A percentile compares a stretch with the other conserved stretches of the same genome.
Conservation (phyloP, 2,329 filamentous ascomycete species). For the Lachnellula willkommii region DNA sequence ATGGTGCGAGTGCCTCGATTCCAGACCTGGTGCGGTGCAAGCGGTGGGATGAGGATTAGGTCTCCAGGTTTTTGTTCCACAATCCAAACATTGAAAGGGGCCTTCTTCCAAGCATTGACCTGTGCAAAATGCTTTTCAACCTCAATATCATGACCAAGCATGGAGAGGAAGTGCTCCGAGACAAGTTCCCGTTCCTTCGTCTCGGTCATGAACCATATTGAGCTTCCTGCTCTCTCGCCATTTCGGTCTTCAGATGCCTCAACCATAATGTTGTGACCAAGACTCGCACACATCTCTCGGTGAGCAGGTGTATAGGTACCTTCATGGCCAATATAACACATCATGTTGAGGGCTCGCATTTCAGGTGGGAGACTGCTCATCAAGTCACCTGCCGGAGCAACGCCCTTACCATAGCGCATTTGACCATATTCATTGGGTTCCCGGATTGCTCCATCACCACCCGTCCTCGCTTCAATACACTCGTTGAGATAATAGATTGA, state of each 20-base stretch:
- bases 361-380: conserved; percentile 85
- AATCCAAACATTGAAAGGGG: conserved; percentile 86
- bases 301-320: conserved; percentile 95
- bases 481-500: conserved; percentile 89
- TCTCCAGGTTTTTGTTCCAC: conserved; percentile 88
- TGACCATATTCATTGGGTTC: conserved; percentile 38
- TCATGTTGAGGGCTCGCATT: conserved; percentile 92
- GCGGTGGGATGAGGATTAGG: conserved; percentile 85
- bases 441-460: conserved; percentile 49
- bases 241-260: conserved; percentile 71
- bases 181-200: conserved; percentile 86
- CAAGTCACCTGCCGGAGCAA: conserved; percentile 73
- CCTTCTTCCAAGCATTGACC: conserved; percentile 90
- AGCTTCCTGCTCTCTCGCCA: conserved; percentile 78
- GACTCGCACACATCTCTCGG: conserved; percentile 92
- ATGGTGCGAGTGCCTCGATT: conserved; percentile 92
- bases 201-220: conserved; percentile 99
- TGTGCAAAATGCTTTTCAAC: conserved; percentile 97
- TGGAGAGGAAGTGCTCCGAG: conserved; percentile 88
- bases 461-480: conserved; percentile 52
- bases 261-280: conserved; percentile 98
- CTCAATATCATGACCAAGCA: conserved; percentile 92
- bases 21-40: conserved; percentile 97
- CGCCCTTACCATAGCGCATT: conserved; percentile 38
- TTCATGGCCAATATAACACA: conserved; percentile 98